Base-by-base conservation (phyloP, 2,329 filamentous ascomycete genomes). In the Atkinsonella hypoxylon region DNA sequence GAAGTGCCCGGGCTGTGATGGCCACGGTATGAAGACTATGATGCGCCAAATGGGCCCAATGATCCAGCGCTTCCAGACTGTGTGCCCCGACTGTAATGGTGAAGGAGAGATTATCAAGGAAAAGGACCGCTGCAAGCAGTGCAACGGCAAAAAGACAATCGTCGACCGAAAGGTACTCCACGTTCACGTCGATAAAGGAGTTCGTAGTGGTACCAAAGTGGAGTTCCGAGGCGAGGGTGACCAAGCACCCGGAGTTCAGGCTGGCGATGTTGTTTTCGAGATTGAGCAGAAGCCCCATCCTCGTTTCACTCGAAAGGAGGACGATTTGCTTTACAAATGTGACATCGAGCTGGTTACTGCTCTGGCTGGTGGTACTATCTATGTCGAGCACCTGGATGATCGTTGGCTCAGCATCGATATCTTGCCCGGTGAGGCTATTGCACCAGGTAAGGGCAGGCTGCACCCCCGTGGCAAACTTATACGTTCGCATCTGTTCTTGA, bases 21-120 rank as follows among this genome's bases (percentile, higher is more conserved):
- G 93, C 58, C 82, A 86, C 57, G 93, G 93, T 70, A 95, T 96
- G 87, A 97, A 97, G 85, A 96, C 88, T 40, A 97, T 98, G 91
- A 96, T 98, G 93, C 87, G 94, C 67, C 93, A 98, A 73, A 97
- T 98, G 90, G 93, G 93, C 48, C 93, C 93, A 53, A 98, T 98
- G 93, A 97, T 98, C 61, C 94, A 98, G 75, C 88, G 93, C 52
- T 98, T 98, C 82, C 93, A 98, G 78, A 97, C 91, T 31, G 90
- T 96, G 61, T 98, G 93, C 79, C 87, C 90, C 30, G 94, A 98
- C 73, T 98, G 93, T 69, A 91, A 93, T 61, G 94, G 94, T 56
- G 93, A 98, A 70, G 91, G 93, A 54, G 93, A 98, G 75, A 89
- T 85, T 58, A 91, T 98, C 69, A 89, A 88, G 65, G 91, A 97